phyloP scores from a whole-genome alignment of 257 asterid genomes.

The Lantana camara region DNA sequence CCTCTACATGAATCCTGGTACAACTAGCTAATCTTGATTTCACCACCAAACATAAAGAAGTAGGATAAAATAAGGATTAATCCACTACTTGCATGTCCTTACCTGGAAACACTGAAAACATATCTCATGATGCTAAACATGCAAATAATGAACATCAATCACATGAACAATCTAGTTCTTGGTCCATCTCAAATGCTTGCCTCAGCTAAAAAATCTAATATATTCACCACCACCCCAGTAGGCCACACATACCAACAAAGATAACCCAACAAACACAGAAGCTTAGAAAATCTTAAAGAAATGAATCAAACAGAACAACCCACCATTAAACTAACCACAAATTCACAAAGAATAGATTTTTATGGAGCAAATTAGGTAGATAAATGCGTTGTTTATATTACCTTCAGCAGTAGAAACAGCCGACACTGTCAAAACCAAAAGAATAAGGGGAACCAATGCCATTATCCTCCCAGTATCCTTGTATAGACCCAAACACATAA shows the following conservation, averaged over 20 bases:
- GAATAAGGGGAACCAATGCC: constrained; percentile 40
- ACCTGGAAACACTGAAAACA: neutral
- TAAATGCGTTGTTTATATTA: constrained; percentile 11
- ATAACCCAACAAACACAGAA: constrained; percentile 29
- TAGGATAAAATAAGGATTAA: neutral
- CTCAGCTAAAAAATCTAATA: constrained; percentile 9
- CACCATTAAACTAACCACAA: constrained; percentile 24
- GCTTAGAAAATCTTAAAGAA: constrained; percentile 17
- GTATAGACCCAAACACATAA: neutral
- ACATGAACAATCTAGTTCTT: neutral
- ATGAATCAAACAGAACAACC: constrained; percentile 27
- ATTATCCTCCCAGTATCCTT: constrained; percentile 24
- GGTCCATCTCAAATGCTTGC: neutral
- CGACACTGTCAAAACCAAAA: constrained; percentile 56
- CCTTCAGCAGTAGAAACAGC: constrained; percentile 84
- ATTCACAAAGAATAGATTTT: neutral
- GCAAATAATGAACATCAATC: constrained; percentile 2
- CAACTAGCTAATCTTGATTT: neutral
- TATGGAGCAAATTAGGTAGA: constrained; percentile 6
- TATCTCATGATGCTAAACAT: constrained; percentile 13
- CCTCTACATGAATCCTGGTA: neutral
- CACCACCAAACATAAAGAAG: no score
- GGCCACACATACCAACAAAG: constrained; percentile 27
- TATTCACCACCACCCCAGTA: neutral
- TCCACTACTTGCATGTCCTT: neutral